Evolutionary conservation across 495 filamentous ascomycete species (phyloP).

Genomic region (Lophium mytilinum): DNA sequence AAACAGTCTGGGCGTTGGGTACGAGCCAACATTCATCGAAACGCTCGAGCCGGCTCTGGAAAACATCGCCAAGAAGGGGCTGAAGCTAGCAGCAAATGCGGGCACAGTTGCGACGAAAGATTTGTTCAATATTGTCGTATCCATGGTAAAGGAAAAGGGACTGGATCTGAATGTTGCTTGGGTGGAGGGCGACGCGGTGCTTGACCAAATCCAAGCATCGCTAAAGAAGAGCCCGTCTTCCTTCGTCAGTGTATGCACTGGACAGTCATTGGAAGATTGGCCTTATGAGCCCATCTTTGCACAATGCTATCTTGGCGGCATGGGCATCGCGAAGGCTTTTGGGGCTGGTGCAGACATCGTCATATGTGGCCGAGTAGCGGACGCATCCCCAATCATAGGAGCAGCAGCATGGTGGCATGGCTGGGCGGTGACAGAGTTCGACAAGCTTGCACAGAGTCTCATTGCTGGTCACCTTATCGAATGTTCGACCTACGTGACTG

Average conservation of each 20-base stretch:
- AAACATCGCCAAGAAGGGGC: conserved; percentile 12
- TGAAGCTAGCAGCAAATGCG: conserved; percentile 21
- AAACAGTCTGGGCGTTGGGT: too few relatives aligned
- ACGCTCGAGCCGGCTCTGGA: conserved; percentile 17
- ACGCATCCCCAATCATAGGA: conserved; percentile 29
- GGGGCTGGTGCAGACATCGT: conserved; percentile 30
- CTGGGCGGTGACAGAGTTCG: conserved; percentile 21
- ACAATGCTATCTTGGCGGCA: conserved; percentile 27
- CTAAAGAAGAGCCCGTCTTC: conserved; percentile 3
- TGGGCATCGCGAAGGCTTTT: conserved; percentile 28
- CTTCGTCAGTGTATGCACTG: conserved; percentile 17
- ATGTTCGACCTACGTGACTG: conserved; percentile 26
- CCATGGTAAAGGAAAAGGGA: conserved; percentile 16
- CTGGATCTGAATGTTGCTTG: conserved; percentile 23
- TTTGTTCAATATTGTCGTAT: conserved; percentile 10
- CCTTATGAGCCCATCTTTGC: conserved; percentile 25
- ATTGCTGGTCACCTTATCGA: conserved; percentile 31
- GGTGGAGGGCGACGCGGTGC: conserved; percentile 23
- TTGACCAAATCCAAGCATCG: conserved; percentile 3
- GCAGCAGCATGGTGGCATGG: conserved; percentile 31
- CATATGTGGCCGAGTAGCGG: conserved; percentile 27
- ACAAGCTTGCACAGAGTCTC: conserved; percentile 25
- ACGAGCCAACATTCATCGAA: too few relatives aligned
- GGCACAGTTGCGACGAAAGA: conserved; percentile 17
- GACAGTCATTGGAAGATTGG: conserved; percentile 24